Evolutionary conservation across 2,329 filamentous ascomycete species (phyloP), one percentile per base, ranked within the genome.

Genomic region (Zarea fungicola): DNA sequence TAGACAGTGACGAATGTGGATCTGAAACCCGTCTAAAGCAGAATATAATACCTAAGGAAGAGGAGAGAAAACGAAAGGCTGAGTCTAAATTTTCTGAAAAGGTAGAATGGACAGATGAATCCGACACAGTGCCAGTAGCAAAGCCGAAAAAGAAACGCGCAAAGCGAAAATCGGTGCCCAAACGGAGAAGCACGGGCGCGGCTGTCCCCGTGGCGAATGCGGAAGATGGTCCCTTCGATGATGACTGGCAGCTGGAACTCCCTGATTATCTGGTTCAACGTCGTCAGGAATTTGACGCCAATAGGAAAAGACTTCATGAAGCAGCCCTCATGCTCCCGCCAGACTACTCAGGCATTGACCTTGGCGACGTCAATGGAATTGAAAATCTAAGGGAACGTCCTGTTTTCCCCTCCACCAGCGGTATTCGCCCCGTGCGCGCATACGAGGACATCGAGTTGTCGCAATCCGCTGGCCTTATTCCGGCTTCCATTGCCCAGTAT

Each of bases 401-500:
- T 0, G 69, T 77, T 2, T 87, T 97, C 46, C 63, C 76, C 58
- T 61, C 65, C 22, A 61, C 61, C 57, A 71, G 73, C 59, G 69
- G 74, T 3, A 69, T 86, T 45, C 83, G 80, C 44, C 84, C 87
- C 0, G 85, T 80, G 28, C 77, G 84, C 13, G 73, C 75, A 0
- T 91, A 93, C 65, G 74, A 84, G 58, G 88, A 95, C 54, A 84
- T 96, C 41, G 73, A 80, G 39, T 73, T 97, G 21, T 77, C 80
- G 13, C 82, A 84, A 56, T 95, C 91, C 1, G 78, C 81, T 1
- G 92, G 91, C 0, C 62, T 90, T 4, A 90, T 99, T 32, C 93
- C 93, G 0, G 90, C 88, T 0, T 81, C 89, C 0, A 89, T 97
- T 47, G 91, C 92, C 0, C 91, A 93, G 62, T 96, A 93, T 69